Evolutionary conservation across 2,329 filamentous ascomycete species (phyloP).

Genomic region (Simplicillium aogashimaense): DNA sequence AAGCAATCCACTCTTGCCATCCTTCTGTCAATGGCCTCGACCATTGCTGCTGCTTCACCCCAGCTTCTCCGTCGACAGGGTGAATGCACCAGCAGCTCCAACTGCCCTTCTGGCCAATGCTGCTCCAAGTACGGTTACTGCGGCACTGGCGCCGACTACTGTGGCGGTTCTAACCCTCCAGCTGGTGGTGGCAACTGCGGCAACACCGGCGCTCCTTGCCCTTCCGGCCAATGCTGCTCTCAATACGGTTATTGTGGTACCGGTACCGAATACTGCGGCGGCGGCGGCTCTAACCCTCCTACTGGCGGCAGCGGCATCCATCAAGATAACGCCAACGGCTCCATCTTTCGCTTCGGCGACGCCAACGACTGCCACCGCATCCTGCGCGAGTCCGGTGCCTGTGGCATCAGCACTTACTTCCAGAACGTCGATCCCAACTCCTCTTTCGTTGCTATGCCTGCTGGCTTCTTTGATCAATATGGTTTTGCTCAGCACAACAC

Average conservation of each 20-base stretch:
- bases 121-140: constrained; percentile 12
- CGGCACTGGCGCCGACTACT: constrained; percentile 10
- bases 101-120: constrained; percentile 7
- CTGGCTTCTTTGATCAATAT: constrained; percentile 2
- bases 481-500: constrained; percentile 3
- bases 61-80: constrained; percentile 6
- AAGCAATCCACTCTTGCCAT: background rate
- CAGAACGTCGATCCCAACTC: background rate
- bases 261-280: constrained; percentile 10
- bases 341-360: constrained; percentile 2
- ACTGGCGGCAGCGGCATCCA: background rate
- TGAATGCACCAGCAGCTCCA: constrained; percentile 10
- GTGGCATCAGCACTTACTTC: constrained; percentile 6
- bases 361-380: background rate
- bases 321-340: constrained; percentile 2
- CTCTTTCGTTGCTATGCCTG: constrained; percentile 2
- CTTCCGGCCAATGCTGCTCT: constrained; percentile 9
- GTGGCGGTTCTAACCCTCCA: constrained; percentile 1
- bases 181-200: background rate
- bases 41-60: background rate
- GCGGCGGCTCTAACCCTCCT: constrained; percentile 8
- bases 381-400: constrained; percentile 1
- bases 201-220: constrained; percentile 1
- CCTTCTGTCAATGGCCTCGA: background rate
- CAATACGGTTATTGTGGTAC: constrained; percentile 11